A percentile compares a stretch with the other conserved stretches of the same genome.
phyloP scores from a whole-genome alignment of 1,139 yeast species.

The Magnusiomyces starmeri region DNA sequence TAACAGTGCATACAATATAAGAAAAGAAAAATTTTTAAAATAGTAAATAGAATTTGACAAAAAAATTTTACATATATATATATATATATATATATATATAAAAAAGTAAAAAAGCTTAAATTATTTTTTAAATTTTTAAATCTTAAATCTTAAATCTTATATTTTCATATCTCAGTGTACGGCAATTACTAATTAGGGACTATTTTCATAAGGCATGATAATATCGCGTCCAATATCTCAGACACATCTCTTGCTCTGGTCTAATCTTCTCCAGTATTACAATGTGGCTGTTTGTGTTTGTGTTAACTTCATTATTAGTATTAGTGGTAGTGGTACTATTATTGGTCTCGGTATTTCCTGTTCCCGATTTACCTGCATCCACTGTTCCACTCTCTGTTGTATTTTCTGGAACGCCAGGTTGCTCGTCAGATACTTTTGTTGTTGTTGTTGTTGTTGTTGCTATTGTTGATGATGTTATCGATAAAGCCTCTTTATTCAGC shows the following conservation, averaged over 20 bases:
- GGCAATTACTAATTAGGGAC: conserved; percentile 7
- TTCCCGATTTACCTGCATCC: no score
- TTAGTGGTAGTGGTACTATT: conserved; percentile 2
- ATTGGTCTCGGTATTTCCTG: not conserved
- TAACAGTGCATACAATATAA: no score
- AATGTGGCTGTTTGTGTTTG: not conserved
- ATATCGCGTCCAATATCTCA: conserved; percentile 15
- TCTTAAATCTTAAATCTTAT: not conserved
- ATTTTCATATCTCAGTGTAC: conserved; percentile 8
- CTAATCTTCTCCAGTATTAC: conserved; percentile 4
- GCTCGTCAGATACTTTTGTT: not conserved
- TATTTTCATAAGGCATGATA: conserved; percentile 1
- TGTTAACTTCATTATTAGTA: not conserved
- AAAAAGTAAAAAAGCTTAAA: not conserved
- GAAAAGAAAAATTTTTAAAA: no score
- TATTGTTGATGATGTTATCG: not conserved
- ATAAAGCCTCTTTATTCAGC: not conserved
- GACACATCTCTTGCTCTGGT: conserved; percentile 16
- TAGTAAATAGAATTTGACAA: no score
- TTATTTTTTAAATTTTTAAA: not conserved
- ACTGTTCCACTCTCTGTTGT: no score
- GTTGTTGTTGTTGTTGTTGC: not conserved
- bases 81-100: not conserved
- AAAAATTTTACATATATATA: not conserved
- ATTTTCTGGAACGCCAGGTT: no score